phyloP scores from a whole-genome alignment of 2,329 filamentous ascomycete genomes.

The Ophiocordyceps camponoti-rufipedis region DNA sequence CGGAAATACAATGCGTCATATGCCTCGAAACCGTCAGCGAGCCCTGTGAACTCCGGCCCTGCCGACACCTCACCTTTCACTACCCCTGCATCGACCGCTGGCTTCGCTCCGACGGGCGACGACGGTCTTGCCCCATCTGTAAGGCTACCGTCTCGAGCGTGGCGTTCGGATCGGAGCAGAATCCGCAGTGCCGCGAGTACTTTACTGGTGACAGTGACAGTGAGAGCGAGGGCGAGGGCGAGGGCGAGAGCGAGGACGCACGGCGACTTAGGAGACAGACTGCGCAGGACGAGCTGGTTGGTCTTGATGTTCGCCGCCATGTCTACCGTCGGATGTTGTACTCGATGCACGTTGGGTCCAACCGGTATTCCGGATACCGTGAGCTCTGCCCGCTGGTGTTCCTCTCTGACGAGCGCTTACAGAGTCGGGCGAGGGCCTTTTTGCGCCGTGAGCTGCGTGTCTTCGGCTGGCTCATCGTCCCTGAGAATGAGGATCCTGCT shows the following conservation, averaged over 20 bases:
- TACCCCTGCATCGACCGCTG: slow-evolving; percentile 71
- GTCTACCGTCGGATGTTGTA: slow-evolving; percentile 58
- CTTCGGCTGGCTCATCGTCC: slow-evolving; percentile 48
- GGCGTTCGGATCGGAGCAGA: no score
- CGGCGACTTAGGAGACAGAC: background rate
- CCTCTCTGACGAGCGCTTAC: slow-evolving; percentile 42
- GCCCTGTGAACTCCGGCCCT: slow-evolving; percentile 53
- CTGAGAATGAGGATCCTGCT: slow-evolving; percentile 7
- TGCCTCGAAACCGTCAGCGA: slow-evolving; percentile 65
- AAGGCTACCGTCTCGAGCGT: slow-evolving; percentile 28
- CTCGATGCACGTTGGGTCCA: slow-evolving; percentile 69
- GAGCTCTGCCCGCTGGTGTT: slow-evolving; percentile 55
- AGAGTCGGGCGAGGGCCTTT: slow-evolving; percentile 64
- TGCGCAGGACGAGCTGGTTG: slow-evolving; percentile 1
- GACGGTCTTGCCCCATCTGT: slow-evolving; percentile 55
- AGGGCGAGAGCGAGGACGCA: background rate
- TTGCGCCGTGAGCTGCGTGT: slow-evolving; percentile 70
- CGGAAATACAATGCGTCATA: slow-evolving; percentile 45
- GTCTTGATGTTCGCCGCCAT: slow-evolving; percentile 32
- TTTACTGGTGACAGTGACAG: no score
- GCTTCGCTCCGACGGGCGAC: slow-evolving; percentile 42
- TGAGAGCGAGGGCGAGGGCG: no score
- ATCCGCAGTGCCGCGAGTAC: no score
- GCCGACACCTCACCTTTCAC: slow-evolving; percentile 67
- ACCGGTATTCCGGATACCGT: slow-evolving; percentile 56